Evolutionary conservation across 306 rosid genomes (phyloP), one percentile per base, ranked within the genome.

Genomic region (Potentilla sterilis): DNA sequence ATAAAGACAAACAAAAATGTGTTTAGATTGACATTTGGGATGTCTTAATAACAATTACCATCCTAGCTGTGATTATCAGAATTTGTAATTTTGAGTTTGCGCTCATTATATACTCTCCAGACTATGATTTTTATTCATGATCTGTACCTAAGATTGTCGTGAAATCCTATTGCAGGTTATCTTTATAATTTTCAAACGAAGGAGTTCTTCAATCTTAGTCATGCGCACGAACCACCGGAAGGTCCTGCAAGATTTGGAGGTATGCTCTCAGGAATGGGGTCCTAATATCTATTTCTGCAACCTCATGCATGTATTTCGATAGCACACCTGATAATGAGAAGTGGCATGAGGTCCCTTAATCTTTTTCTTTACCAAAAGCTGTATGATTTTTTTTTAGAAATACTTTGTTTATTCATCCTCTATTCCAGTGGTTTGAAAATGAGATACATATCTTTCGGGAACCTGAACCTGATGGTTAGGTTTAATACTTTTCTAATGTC

Each of bases 171-270:
- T 77, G 76, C 96, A 96, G 99, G 99, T 82, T 92, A 92, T 88
- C 93, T 96, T 37, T 91, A 83, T 85, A 96, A 92, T 78, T 87
- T 74, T 83, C 99, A 96, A 79, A 79, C 99, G 40, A 96, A 85
- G 76, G 99, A 96, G 87, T 87, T 92, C 77, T 92, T 90, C 83
- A 96, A 96, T 86, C 97, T 96, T 76, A 96, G 98, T 81, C 85
- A 85, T 81, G 87, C 97, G 74, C 96, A 79, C 35, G 90, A 85
- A 83, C 87, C 86, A 3, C 89, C 93, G 0, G 92, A 89, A 82
- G 98, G 96, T 70, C 96, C 99, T 19, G 92, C 90, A 58, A 86
- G 85, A 84, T 96, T 92, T 87, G 99, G 99, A 92, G 99, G 99
- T 96, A 83, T 74, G 91, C 85, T 69, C 67, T 44, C 49, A 22